These are phyloP conservation scores for Bacterosira constricta DNA, from an alignment of 108 stramenopile species.

Conservation along the genomic window DNA sequence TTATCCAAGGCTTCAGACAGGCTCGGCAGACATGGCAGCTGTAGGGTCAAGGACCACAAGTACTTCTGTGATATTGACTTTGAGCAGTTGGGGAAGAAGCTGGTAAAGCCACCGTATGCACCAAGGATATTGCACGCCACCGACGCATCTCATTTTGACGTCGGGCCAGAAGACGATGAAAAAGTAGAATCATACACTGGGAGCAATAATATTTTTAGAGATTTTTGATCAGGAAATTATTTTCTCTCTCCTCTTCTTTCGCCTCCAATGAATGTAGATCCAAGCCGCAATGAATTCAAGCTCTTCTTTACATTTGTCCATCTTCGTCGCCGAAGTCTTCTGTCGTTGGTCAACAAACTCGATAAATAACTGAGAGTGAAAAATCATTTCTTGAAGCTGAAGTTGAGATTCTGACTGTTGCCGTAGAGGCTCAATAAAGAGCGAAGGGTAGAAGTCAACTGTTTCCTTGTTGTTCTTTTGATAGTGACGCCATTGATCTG, in stretches of 20 bases:
- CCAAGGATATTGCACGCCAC: conserved; percentile 27
- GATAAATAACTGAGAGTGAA: neutral
- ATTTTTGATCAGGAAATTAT: conserved; percentile 19
- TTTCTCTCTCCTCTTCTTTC: neutral
- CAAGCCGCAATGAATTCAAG: neutral
- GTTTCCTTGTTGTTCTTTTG: conserved; percentile 1
- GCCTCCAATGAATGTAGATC: conserved; percentile 11
- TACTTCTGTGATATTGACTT: conserved; percentile 48
- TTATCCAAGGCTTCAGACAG: conserved; percentile 33
- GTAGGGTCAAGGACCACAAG: conserved; percentile 24
- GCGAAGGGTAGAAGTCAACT: conserved; percentile 27
- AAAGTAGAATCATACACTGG: conserved; percentile 17
- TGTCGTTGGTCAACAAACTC: conserved; percentile 3
- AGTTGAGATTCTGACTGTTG: conserved; percentile 9
- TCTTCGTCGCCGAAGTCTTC: neutral
- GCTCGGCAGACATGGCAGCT: conserved; percentile 25
- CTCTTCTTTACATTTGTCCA: neutral
- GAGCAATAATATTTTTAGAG: conserved; percentile 25
- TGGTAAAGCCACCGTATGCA: conserved; percentile 41
- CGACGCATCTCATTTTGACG: conserved; percentile 45
- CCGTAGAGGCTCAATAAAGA: conserved; percentile 16
- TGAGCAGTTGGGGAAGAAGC: conserved; percentile 21
- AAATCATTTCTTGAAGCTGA: conserved; percentile 34
- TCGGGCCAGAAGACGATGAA: conserved; percentile 11
- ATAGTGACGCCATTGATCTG: conserved; percentile 17